Percentiles rank a stretch among this genome's conserved stretches.
Conservation (phyloP, 1,139 yeast genomes). For the Candida sanyaensis region DNA sequence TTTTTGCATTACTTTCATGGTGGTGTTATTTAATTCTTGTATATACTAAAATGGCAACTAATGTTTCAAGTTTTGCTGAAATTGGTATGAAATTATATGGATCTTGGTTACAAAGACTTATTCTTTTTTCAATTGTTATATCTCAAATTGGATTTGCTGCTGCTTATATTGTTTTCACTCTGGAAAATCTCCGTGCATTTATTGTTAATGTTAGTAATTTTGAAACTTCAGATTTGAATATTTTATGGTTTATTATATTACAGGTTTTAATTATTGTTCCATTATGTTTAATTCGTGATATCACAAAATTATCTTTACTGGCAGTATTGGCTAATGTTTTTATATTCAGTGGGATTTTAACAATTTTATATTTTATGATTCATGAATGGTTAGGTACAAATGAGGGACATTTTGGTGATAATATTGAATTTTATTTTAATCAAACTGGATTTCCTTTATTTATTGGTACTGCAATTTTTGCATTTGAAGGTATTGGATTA, state of each 20-base stretch:
- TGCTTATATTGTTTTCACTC: slow-evolving; percentile 93
- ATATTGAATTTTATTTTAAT: slow-evolving; percentile 58
- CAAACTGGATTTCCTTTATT: slow-evolving; percentile 74
- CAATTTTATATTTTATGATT: slow-evolving; percentile 73
- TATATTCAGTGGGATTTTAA: slow-evolving; percentile 79
- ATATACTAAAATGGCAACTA: slow-evolving; percentile 55
- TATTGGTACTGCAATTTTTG: slow-evolving; percentile 94
- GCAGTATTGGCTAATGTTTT: slow-evolving; percentile 88
- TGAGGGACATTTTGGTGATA: slow-evolving; percentile 45
- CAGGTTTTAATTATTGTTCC: slow-evolving; percentile 80
- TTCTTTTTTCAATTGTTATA: slow-evolving; percentile 73
- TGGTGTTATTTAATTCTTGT: slow-evolving; percentile 84
- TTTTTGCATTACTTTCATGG: slow-evolving; percentile 77
- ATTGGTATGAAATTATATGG: slow-evolving; percentile 80
- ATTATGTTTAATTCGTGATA: slow-evolving; percentile 80
- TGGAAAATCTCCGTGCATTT: slow-evolving; percentile 78
- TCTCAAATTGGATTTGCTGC: slow-evolving; percentile 95
- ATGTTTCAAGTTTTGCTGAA: slow-evolving; percentile 84
- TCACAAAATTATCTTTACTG: slow-evolving; percentile 83
- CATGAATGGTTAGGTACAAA: slow-evolving; percentile 45
- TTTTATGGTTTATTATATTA: slow-evolving; percentile 54
- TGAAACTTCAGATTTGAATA: slow-evolving; percentile 27
- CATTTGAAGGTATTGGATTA: slow-evolving; percentile 94
- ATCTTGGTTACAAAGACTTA: slow-evolving; percentile 62
- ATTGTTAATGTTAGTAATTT: slow-evolving; percentile 45